Conservation (phyloP, 2,329 filamentous ascomycete genomes). For the Tolypocladium endophyticum region DNA sequence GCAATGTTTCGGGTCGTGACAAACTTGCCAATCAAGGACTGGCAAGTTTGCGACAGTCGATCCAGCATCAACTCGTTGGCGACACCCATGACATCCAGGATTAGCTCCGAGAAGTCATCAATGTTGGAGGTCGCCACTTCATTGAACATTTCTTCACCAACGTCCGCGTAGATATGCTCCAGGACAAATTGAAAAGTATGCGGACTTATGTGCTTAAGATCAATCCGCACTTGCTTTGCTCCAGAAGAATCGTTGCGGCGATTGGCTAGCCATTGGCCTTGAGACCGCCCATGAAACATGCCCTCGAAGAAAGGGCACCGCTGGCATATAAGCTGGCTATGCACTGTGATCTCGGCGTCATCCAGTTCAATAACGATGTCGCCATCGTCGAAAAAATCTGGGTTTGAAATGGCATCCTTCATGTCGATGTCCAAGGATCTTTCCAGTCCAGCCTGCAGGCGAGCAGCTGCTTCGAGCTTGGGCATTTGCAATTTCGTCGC, state of each 20-base stretch:
- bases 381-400: constrained; percentile 63
- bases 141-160: constrained; percentile 72
- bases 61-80: constrained; percentile 96
- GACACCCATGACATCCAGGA: constrained; percentile 80
- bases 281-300: constrained; percentile 79
- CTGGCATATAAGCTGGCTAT: constrained; percentile 70
- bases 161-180: constrained; percentile 73
- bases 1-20: constrained; percentile 82
- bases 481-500: constrained; percentile 60
- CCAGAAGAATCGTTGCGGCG: constrained; percentile 39
- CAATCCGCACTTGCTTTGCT: constrained; percentile 50
- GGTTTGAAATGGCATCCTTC: constrained; percentile 55
- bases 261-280: constrained; percentile 71
- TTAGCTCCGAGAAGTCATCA: constrained; percentile 79
- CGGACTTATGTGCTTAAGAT: constrained; percentile 70
- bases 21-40: constrained; percentile 71
- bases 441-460: constrained; percentile 59
- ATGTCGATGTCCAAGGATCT: constrained; percentile 60
- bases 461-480: constrained; percentile 65
- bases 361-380: constrained; percentile 74
- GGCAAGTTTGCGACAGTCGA: constrained; percentile 79
- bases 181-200: constrained; percentile 70
- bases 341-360: constrained; percentile 59
- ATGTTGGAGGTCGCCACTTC: constrained; percentile 58
- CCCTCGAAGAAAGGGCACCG: constrained; percentile 89